Evolutionary conservation across 1,284 basidiomycete genomes (phyloP).

Genomic region (Stygiomarasmius scandens): DNA sequence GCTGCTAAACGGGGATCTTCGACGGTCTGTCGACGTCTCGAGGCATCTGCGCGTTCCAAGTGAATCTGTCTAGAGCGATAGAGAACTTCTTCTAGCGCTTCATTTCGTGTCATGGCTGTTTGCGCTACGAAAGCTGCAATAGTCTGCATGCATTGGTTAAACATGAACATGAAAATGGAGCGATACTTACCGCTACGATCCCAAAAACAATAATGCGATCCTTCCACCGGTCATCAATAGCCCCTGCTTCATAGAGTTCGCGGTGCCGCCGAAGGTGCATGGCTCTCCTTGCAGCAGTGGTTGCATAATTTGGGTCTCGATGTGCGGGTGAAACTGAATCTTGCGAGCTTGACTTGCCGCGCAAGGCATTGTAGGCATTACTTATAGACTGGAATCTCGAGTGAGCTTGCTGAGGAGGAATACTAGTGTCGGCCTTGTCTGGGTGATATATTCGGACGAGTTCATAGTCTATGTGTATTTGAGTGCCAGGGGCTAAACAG

Average conservation of each 20-base stretch:
- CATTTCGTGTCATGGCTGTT: conserved; percentile 20
- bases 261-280: conserved; percentile 43
- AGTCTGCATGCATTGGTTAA: no score
- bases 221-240: conserved; percentile 60
- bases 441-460: conserved; percentile 69
- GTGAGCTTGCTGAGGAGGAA: conserved; percentile 53
- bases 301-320: conserved; percentile 32
- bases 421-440: conserved; percentile 50
- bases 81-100: conserved; percentile 16
- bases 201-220: conserved; percentile 54
- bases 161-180: background rate
- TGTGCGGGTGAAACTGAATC: conserved; percentile 14
- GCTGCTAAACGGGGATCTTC: conserved; percentile 19
- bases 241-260: conserved; percentile 45
- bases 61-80: conserved; percentile 8
- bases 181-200: conserved; percentile 47
- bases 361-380: conserved; percentile 51
- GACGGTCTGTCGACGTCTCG: conserved; percentile 2
- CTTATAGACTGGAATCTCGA: conserved; percentile 59
- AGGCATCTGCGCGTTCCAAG: conserved; percentile 1
- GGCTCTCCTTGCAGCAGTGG: conserved; percentile 44
- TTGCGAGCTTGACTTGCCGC: conserved; percentile 32
- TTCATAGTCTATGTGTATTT: conserved; percentile 52
- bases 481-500: background rate
- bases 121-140: conserved; percentile 16